phyloP scores from a whole-genome alignment of 495 filamentous ascomycete species.

The Aspergillus sclerotiicarbonarius region DNA sequence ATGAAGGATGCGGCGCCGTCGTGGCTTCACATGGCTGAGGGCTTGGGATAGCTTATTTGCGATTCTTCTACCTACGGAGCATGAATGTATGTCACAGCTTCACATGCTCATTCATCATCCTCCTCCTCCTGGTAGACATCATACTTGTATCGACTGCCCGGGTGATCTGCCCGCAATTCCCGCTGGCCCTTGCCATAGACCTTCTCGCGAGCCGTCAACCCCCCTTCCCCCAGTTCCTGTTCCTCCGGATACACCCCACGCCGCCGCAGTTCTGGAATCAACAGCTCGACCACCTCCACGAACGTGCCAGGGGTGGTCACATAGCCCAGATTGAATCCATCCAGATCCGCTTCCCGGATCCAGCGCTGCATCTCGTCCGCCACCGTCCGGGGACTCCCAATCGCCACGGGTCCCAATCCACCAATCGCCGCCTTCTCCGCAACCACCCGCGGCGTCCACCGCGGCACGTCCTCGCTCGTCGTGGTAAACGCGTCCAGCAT shows the following conservation, averaged over 20 bases:
- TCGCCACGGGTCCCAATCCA: constrained; percentile 50
- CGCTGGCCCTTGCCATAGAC: constrained; percentile 57
- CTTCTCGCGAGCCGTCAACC: constrained; percentile 58
- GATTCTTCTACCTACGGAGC: too few relatives aligned
- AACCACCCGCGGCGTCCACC: constrained; percentile 52
- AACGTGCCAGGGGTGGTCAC: constrained; percentile 60
- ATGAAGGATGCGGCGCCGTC: too few relatives aligned
- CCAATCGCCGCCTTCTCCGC: constrained; percentile 59
- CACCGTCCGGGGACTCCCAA: constrained; percentile 54
- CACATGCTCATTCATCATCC: not conserved
- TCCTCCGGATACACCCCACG: constrained; percentile 47
- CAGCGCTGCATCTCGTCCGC: constrained; percentile 60
- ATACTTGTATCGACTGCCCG: constrained; percentile 56
- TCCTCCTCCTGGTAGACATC: constrained; percentile 54
- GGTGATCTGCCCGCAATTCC: constrained; percentile 52
- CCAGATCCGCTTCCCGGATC: constrained; percentile 57
- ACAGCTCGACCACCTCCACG: constrained; percentile 58
- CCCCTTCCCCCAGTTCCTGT: constrained; percentile 31
- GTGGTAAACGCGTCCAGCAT: constrained; percentile 51
- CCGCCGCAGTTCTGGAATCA: constrained; percentile 57
- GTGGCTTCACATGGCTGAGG: too few relatives aligned
- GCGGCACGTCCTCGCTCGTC: constrained; percentile 47
- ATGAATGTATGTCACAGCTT: too few relatives aligned
- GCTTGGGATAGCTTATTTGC: too few relatives aligned
- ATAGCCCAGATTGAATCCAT: constrained; percentile 58